These are phyloP conservation scores for Arthroderma sp. DNA, from an alignment of 2,329 filamentous ascomycete species.

Conservation along the genomic window DNA sequence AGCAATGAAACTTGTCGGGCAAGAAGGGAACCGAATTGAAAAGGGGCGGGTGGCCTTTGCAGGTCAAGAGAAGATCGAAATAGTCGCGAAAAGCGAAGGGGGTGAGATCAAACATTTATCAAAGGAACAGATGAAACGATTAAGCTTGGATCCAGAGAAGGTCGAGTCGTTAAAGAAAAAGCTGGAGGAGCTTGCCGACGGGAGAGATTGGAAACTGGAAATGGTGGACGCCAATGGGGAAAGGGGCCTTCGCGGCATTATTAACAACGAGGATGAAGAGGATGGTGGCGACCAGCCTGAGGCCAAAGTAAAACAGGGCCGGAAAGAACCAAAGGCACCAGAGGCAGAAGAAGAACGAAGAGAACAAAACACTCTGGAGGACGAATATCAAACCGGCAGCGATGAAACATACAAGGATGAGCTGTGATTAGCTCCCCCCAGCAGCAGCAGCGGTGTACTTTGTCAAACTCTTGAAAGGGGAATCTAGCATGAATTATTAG, in stretches of 20 bases:
- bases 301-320: neutral
- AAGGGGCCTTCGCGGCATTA: constrained; percentile 55
- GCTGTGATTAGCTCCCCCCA: neutral
- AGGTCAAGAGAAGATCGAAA: constrained; percentile 33
- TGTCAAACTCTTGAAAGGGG: too few relatives aligned
- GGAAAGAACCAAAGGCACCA: constrained; percentile 12
- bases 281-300: constrained; percentile 6
- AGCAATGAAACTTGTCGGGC: constrained; percentile 42
- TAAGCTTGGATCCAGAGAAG: constrained; percentile 52
- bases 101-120: constrained; percentile 49
- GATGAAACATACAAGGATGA: constrained; percentile 23
- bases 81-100: constrained; percentile 45
- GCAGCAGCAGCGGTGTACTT: too few relatives aligned
- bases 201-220: constrained; percentile 67
- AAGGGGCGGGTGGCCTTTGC: constrained; percentile 44
- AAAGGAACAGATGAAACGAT: constrained; percentile 53
- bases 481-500: too few relatives aligned
- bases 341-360: constrained; percentile 9
- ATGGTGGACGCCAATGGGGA: constrained; percentile 56
- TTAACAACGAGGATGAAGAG: constrained; percentile 37
- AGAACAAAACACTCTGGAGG: constrained; percentile 9
- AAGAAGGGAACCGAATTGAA: constrained; percentile 44
- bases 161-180: constrained; percentile 57
- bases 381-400: constrained; percentile 18
- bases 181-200: constrained; percentile 54